Conservation (phyloP, 306 rosid genomes). For the Trifolium repens region DNA sequence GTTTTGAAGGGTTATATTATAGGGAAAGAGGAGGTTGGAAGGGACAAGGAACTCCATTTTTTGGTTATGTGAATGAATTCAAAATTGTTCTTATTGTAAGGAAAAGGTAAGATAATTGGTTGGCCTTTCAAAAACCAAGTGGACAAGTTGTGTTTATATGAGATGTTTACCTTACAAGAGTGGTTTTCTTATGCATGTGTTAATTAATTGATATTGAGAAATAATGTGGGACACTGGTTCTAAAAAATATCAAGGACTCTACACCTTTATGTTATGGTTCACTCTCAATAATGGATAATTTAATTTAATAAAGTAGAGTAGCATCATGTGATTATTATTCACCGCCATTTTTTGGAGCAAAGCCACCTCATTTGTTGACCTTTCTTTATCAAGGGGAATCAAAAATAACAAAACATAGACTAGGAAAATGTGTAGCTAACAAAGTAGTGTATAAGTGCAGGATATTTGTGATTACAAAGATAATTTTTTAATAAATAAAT, state of each 20-base stretch:
- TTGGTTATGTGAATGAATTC: slow-evolving; percentile 2
- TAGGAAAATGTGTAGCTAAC: too few relatives aligned
- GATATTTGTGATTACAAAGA: too few relatives aligned
- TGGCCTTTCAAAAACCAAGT: slow-evolving; percentile 36
- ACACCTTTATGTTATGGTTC: background rate
- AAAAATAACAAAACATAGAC: background rate
- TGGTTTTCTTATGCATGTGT: background rate
- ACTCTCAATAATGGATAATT: slow-evolving; percentile 2
- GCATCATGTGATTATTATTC: slow-evolving; percentile 35
- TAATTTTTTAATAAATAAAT: too few relatives aligned
- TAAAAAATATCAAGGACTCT: slow-evolving; percentile 21
- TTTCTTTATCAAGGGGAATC: slow-evolving; percentile 1
- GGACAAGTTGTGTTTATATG: slow-evolving; percentile 42
- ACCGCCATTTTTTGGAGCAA: slow-evolving; percentile 1
- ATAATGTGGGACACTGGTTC: background rate
- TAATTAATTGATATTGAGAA: background rate
- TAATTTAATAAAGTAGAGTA: background rate
- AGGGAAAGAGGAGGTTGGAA: slow-evolving; percentile 60
- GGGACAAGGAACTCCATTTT: slow-evolving; percentile 64
- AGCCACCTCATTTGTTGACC: background rate
- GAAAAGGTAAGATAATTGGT: slow-evolving; percentile 9
- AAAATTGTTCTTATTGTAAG: background rate
- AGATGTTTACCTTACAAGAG: background rate
- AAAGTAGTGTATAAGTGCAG: too few relatives aligned
- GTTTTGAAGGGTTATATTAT: slow-evolving; percentile 60